These are phyloP conservation scores for Phialophora verrucosa DNA, from an alignment of 2,329 filamentous ascomycete species.

Conservation along the genomic window DNA sequence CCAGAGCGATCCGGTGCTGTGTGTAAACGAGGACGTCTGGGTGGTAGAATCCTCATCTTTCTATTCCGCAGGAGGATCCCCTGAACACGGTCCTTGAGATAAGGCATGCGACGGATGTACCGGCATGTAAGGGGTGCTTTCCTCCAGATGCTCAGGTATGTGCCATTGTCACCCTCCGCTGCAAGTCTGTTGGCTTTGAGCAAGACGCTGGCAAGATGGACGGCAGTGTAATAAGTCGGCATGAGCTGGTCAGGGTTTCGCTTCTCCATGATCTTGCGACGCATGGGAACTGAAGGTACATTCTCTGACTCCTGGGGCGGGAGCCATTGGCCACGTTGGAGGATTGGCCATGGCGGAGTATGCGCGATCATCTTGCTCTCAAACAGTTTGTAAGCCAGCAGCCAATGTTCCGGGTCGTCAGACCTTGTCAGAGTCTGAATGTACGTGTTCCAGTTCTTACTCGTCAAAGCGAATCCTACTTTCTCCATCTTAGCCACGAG, in stretches of 20 bases:
- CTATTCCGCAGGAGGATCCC: conserved; percentile 48
- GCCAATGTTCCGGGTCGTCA: conserved; percentile 60
- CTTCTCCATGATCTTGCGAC: conserved; percentile 35
- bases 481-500: conserved; percentile 63
- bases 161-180: conserved; percentile 43
- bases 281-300: conserved; percentile 44
- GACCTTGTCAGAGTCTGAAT: conserved; percentile 70
- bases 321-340: conserved; percentile 44
- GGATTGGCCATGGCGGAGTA: conserved; percentile 73
- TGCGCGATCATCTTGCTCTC: conserved; percentile 78
- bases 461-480: conserved; percentile 75
- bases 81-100: conserved; percentile 50
- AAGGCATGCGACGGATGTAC: conserved; percentile 48
- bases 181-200: conserved; percentile 46
- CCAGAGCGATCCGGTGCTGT: conserved; percentile 23
- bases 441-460: conserved; percentile 79
- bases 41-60: conserved; percentile 39
- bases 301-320: conserved; percentile 42
- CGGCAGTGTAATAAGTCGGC: conserved; percentile 53
- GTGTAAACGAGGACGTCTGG: conserved; percentile 24
- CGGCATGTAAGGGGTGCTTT: conserved; percentile 45
- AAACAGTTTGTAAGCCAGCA: conserved; percentile 71
- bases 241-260: conserved; percentile 48
- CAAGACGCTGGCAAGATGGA: conserved; percentile 51
- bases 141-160: conserved; percentile 41